phyloP scores from a whole-genome alignment of 2,329 filamentous ascomycete species.

The Curvularia sp. region DNA sequence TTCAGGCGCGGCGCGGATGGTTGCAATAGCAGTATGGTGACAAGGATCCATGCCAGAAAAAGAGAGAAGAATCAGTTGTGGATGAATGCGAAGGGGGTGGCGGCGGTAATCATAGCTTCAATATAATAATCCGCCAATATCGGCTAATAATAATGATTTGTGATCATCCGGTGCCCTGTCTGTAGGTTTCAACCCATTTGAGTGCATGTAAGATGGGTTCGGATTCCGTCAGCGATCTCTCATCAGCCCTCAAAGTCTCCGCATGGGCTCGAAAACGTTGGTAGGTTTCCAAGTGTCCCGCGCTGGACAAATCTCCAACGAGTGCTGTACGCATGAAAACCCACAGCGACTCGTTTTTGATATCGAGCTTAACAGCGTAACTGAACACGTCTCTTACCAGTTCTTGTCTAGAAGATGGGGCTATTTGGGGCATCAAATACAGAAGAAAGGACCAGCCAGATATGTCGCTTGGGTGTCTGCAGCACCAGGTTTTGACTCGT shows the following conservation, averaged over 20 bases:
- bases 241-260: constrained; percentile 10
- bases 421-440: constrained; percentile 33
- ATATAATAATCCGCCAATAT: constrained; percentile 12
- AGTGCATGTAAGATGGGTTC: constrained; percentile 18
- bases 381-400: constrained; percentile 34
- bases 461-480: constrained; percentile 45
- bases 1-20: constrained; percentile 5
- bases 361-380: constrained; percentile 31
- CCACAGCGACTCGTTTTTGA: constrained; percentile 45
- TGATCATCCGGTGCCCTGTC: background rate
- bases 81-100: constrained; percentile 21
- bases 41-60: background rate
- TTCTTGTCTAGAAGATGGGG: constrained; percentile 10
- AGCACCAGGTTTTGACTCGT: constrained; percentile 40
- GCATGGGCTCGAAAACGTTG: constrained; percentile 17
- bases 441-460: constrained; percentile 48
- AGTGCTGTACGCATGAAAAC: constrained; percentile 40
- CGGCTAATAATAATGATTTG: background rate
- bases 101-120: constrained; percentile 25
- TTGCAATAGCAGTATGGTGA: constrained; percentile 1
- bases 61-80: constrained; percentile 13
- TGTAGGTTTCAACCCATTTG: constrained; percentile 26
- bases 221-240: constrained; percentile 5
- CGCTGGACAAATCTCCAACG: constrained; percentile 23
- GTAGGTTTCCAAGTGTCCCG: constrained; percentile 13